These are phyloP conservation scores for Geotrichum armillariae DNA, from an alignment of 1,139 yeast species.

Conservation along the genomic window DNA sequence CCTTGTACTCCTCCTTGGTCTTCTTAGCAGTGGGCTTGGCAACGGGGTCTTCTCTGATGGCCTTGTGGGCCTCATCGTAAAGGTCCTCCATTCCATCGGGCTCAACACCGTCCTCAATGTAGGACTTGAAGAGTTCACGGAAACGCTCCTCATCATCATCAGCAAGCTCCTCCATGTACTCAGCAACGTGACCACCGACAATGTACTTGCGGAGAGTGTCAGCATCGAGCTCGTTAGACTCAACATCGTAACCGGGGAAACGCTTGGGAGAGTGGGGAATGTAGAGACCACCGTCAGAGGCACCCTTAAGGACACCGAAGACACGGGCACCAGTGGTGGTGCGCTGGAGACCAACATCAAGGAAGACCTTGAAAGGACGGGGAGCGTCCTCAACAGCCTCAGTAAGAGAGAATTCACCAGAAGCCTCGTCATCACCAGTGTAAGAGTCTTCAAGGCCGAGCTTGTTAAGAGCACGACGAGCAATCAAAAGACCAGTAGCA, in stretches of 20 bases:
- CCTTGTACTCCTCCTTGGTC: constrained; percentile 98
- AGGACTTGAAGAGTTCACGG: constrained; percentile 93
- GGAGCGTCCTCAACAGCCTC: constrained; percentile 99
- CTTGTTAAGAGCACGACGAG: constrained; percentile 99
- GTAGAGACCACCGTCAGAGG: constrained; percentile 99
- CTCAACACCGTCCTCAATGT: constrained; percentile 96
- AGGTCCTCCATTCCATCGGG: constrained; percentile 96
- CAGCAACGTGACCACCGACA: constrained; percentile 99
- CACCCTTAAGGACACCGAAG: constrained; percentile 99
- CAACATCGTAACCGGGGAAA: constrained; percentile 99
- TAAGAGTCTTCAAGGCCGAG: constrained; percentile 98
- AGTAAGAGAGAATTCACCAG: constrained; percentile 97
- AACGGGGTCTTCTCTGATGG: constrained; percentile 92
- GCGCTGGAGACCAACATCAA: constrained; percentile 99
- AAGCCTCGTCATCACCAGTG: constrained; percentile 98
- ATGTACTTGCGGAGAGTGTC: constrained; percentile 98
- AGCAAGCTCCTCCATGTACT: constrained; percentile 99
- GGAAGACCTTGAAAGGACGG: constrained; percentile 99
- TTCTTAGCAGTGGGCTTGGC: constrained; percentile 89
- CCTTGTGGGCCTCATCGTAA: constrained; percentile 92
- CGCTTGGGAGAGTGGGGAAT: constrained; percentile 99
- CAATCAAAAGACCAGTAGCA: constrained; percentile 98
- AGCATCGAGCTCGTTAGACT: constrained; percentile 96
- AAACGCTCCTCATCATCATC: constrained; percentile 99
- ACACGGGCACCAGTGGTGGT: constrained; percentile 99